These are phyloP conservation scores for Pseudozyma sp. DNA, from an alignment of 1,284 basidiomycete genomes.

Conservation along the genomic window DNA sequence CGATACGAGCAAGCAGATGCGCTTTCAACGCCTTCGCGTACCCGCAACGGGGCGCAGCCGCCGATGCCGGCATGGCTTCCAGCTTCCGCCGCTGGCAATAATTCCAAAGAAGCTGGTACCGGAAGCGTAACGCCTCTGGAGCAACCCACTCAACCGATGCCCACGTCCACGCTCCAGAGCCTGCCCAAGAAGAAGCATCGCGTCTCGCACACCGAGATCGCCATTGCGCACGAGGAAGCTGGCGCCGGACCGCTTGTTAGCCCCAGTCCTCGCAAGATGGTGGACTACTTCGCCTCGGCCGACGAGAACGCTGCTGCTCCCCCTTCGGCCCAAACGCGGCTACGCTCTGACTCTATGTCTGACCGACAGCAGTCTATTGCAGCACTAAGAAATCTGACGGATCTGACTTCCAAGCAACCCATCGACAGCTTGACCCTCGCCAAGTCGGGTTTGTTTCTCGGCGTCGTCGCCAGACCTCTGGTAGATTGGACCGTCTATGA, in stretches of 20 bases:
- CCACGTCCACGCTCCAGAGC: slow-evolving; percentile 26
- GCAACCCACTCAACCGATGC: slow-evolving; percentile 1
- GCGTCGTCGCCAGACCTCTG: slow-evolving; percentile 33
- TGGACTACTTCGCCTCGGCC: slow-evolving; percentile 30
- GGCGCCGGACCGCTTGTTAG: slow-evolving; percentile 44
- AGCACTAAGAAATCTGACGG: slow-evolving; percentile 16
- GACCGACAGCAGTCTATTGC: slow-evolving; percentile 6
- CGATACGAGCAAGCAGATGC: slow-evolving; percentile 1
- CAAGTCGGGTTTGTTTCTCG: slow-evolving; percentile 38
- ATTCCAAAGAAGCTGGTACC: not conserved
- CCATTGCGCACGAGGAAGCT: slow-evolving; percentile 51
- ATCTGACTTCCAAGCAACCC: slow-evolving; percentile 5
- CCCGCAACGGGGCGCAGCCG: not conserved
- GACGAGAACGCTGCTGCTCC: not conserved
- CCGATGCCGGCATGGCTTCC: not conserved
- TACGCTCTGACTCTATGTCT: slow-evolving; percentile 31
- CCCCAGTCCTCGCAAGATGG: slow-evolving; percentile 42
- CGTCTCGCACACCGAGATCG: slow-evolving; percentile 38
- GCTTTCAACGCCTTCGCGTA: slow-evolving; percentile 23
- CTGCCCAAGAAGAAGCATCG: slow-evolving; percentile 51
- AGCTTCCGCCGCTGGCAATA: too few species aligned
- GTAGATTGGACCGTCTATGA: slow-evolving; percentile 41
- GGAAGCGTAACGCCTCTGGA: slow-evolving; percentile 17
- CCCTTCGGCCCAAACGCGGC: slow-evolving; percentile 2
- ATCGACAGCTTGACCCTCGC: slow-evolving; percentile 20